A percentile compares a stretch with the other conserved stretches of the same genome.
Conservation (phyloP, 805 yeast species). For the Cyberlindnera meyerae region DNA sequence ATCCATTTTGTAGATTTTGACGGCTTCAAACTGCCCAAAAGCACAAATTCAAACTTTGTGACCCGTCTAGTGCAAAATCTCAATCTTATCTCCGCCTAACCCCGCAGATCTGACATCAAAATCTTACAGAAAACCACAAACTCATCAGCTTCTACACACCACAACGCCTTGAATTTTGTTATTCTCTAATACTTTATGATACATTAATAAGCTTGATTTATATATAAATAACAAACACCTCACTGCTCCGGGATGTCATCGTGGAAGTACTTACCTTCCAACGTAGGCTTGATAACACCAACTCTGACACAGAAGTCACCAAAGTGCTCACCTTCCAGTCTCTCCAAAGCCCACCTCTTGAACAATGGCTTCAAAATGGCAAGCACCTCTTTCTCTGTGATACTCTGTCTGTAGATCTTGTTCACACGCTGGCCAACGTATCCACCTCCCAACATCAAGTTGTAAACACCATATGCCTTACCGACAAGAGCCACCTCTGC, state of each 20-base stretch:
- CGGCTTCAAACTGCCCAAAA: too few species aligned
- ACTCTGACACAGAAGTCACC: conserved; percentile 88
- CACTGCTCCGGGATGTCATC: conserved; percentile 72
- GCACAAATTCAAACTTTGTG: too few species aligned
- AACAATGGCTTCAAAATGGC: conserved; percentile 76
- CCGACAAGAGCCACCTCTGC: conserved; percentile 96
- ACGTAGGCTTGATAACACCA: conserved; percentile 84
- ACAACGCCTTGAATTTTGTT: too few species aligned
- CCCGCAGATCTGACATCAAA: too few species aligned
- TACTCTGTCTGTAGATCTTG: conserved; percentile 81
- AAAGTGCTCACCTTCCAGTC: conserved; percentile 87
- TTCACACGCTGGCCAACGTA: conserved; percentile 89
- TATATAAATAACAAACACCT: not conserved
- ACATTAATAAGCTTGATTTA: too few species aligned
- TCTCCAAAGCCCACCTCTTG: conserved; percentile 90
- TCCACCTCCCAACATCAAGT: conserved; percentile 93
- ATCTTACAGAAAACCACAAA: too few species aligned
- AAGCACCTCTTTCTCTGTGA: conserved; percentile 86
- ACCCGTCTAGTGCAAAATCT: too few species aligned
- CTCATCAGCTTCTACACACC: too few species aligned
- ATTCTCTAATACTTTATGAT: too few species aligned
- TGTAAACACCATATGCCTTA: conserved; percentile 90
- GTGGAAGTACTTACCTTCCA: conserved; percentile 91
- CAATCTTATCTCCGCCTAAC: too few species aligned
- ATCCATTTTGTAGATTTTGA: too few species aligned